A percentile compares a stretch with the other conserved stretches of the same genome.
phyloP scores from a whole-genome alignment of 805 yeast species.

The Myxozyma melibiosi region DNA sequence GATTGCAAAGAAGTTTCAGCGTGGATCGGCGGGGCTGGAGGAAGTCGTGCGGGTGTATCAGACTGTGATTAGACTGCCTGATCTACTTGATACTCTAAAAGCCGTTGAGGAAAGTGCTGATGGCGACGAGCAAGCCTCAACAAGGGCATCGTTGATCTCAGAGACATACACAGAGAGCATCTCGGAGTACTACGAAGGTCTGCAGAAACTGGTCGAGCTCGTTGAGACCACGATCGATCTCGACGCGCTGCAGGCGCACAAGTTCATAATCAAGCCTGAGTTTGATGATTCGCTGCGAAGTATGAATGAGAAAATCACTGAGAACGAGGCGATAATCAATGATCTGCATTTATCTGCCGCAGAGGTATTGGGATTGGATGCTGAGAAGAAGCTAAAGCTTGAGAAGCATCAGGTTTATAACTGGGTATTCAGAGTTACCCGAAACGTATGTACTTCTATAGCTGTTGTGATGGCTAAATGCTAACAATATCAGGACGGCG shows the following conservation, averaged over 20 bases:
- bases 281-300: conserved; percentile 75
- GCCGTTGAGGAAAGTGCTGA: conserved; percentile 44
- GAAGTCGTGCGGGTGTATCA: conserved; percentile 90
- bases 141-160: conserved; percentile 48
- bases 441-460: conserved; percentile 43
- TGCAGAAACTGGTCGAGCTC: conserved; percentile 74
- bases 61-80: conserved; percentile 70
- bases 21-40: conserved; percentile 65
- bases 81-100: conserved; percentile 57
- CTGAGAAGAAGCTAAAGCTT: conserved; percentile 83
- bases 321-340: conserved; percentile 56
- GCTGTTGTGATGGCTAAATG: neutral
- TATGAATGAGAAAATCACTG: conserved; percentile 61
- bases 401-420: conserved; percentile 89
- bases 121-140: too few relatives aligned
- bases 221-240: conserved; percentile 92
- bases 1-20: conserved; percentile 65
- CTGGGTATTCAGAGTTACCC: conserved; percentile 91
- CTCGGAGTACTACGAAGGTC: conserved; percentile 50
- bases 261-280: conserved; percentile 84
- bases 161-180: conserved; percentile 64
- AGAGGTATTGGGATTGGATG: conserved; percentile 75
- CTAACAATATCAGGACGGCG: conserved; percentile 63
- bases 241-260: conserved; percentile 76
- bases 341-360: conserved; percentile 65